phyloP scores from a whole-genome alignment of 768 basidiomycete species.

The Pisolithus sp. region DNA sequence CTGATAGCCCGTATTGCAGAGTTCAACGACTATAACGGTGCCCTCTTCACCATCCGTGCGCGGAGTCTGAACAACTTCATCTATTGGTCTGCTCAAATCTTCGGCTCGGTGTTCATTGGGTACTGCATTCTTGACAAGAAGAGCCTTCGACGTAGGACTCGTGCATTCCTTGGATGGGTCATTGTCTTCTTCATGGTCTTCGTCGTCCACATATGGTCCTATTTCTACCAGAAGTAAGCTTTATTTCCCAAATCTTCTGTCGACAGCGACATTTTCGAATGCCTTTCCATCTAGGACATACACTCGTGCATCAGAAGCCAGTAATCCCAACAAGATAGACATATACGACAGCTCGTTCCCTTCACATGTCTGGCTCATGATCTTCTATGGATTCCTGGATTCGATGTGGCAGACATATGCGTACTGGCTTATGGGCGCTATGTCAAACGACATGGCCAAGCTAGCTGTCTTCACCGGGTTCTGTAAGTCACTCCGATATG shows the following conservation, averaged over 20 bases:
- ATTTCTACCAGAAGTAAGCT: constrained; percentile 64
- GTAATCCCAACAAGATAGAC: constrained; percentile 46
- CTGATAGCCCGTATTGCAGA: constrained; percentile 34
- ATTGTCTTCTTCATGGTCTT: constrained; percentile 63
- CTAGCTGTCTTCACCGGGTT: constrained; percentile 79
- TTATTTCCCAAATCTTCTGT: not conserved
- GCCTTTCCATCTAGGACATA: constrained; percentile 37
- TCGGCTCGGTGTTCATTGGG: constrained; percentile 71
- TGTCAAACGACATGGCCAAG: constrained; percentile 77
- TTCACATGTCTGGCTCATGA: constrained; percentile 55
- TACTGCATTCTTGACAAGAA: constrained; percentile 55
- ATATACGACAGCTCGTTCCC: constrained; percentile 51
- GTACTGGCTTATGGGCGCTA: constrained; percentile 83
- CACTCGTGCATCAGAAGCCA: constrained; percentile 38
- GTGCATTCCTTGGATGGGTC: constrained; percentile 66
- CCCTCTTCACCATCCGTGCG: constrained; percentile 71
- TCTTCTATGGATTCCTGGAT: constrained; percentile 72
- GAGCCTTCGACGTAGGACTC: constrained; percentile 50
- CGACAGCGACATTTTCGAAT: not conserved
- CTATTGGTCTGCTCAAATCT: constrained; percentile 74
- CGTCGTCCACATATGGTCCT: constrained; percentile 70
- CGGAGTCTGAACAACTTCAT: constrained; percentile 75
- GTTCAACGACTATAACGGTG: constrained; percentile 77
- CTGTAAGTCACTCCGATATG: constrained; percentile 42
- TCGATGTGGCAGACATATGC: constrained; percentile 82